Conservation (phyloP, 805 yeast genomes). For the Yamadazyma tumulicola region DNA sequence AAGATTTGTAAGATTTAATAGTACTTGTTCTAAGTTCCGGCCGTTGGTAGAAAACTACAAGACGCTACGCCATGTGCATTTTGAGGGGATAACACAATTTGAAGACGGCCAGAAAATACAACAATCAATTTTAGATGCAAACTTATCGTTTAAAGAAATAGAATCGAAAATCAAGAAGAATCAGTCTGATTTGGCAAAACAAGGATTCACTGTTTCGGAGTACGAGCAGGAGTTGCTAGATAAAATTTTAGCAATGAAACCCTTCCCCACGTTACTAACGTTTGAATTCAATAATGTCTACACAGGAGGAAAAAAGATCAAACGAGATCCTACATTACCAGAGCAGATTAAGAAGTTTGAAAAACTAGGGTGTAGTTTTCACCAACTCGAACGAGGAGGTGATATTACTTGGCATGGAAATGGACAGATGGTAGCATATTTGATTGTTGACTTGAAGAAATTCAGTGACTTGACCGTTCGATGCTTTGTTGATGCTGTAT, state of each 20-base stretch:
- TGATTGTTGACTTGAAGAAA: conserved; percentile 59
- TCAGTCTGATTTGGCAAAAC: conserved; percentile 32
- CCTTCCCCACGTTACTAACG: conserved; percentile 67
- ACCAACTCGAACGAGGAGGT: conserved; percentile 90
- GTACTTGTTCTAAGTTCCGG: conserved; percentile 23
- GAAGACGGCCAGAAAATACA: conserved; percentile 54
- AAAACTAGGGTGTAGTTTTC: conserved; percentile 51
- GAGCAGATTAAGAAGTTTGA: conserved; percentile 25
- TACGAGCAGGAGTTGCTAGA: conserved; percentile 45
- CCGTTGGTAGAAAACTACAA: conserved; percentile 33
- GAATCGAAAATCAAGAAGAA: conserved; percentile 46
- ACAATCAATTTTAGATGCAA: conserved; percentile 51
- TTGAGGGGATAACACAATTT: conserved; percentile 38
- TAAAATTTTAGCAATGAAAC: conserved; percentile 39
- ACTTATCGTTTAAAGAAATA: conserved; percentile 53
- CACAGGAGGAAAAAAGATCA: conserved; percentile 88
- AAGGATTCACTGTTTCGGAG: conserved; percentile 41
- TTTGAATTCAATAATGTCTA: conserved; percentile 85
- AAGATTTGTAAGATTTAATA: conserved; percentile 1
- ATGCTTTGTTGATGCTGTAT: conserved; percentile 59
- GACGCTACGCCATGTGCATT: conserved; percentile 39
- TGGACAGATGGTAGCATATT: conserved; percentile 87
- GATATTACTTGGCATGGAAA: conserved; percentile 96
- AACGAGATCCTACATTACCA: conserved; percentile 40
- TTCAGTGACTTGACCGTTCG: conserved; percentile 56